These are phyloP conservation scores for Kodamaea leandrae DNA, from an alignment of 805 yeast genomes.

Conservation along the genomic window DNA sequence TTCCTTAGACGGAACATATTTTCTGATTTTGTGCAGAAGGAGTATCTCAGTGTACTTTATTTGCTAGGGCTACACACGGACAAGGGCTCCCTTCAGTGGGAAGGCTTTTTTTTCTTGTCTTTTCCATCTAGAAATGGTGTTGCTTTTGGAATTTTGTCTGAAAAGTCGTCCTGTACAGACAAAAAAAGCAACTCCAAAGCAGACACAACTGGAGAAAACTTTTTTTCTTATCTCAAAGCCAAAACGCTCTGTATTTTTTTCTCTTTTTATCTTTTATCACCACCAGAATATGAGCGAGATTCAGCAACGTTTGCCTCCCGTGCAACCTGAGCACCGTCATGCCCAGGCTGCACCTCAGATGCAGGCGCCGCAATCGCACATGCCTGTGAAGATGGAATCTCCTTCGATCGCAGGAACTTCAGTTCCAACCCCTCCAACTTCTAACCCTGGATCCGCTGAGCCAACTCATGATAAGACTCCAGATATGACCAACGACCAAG, in stretches of 20 bases:
- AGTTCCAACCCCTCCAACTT: background rate
- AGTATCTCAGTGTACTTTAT: no score
- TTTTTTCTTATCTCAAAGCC: slow-evolving; percentile 5
- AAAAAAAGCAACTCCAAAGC: background rate
- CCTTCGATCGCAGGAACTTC: background rate
- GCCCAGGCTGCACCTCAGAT: background rate
- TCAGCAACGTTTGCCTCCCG: slow-evolving; percentile 14
- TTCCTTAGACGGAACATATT: no score
- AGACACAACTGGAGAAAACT: slow-evolving; percentile 9
- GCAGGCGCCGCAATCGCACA: background rate
- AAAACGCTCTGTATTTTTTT: background rate
- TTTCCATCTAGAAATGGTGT: background rate
- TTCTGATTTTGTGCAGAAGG: no score
- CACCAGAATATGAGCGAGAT: slow-evolving; percentile 19
- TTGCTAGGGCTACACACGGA: no score
- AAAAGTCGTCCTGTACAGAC: slow-evolving; percentile 1
- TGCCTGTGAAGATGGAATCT: slow-evolving; percentile 1
- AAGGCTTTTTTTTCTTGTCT: background rate
- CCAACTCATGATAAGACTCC: background rate
- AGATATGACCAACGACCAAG: background rate
- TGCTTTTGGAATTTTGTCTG: background rate
- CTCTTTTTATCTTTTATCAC: slow-evolving; percentile 2
- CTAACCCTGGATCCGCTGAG: background rate
- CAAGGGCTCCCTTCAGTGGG: no score
- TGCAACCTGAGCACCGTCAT: slow-evolving; percentile 3